Evolutionary conservation across 495 filamentous ascomycete species (phyloP), one percentile per base, ranked within the genome.

Genomic region (Penicillium dipodomyicola): DNA sequence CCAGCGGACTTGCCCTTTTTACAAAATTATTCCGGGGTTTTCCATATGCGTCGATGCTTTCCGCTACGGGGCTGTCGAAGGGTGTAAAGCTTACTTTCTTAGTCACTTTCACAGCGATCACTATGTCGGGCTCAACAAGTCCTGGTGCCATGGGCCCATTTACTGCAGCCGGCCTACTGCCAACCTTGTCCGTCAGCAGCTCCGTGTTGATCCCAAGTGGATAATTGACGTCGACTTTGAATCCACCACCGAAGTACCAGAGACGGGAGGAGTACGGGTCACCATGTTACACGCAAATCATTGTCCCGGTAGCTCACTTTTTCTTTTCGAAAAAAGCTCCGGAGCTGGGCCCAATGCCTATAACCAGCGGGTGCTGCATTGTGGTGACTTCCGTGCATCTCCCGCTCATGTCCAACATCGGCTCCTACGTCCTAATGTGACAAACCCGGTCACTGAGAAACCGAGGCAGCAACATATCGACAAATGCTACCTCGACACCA

Each of bases 51-150:
- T 98, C 4, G 94, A 99, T 69, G 94, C 95, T 0, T 97, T 99
- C 70, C 84, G 92, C 6, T 99, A 97, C 65, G 95, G 94, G 4
- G 89, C 91, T 4, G 88, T 99, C 0, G 83, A 95, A 68, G 92
- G 90, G 0, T 95, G 91, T 67, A 87, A 89, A 47, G 94, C 93
- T 20, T 99, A 99, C 68, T 99, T 99, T 65, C 81, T 99, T 25
- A 96, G 91, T 60, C 94, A 99, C 66, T 99, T 97, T 61, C 94
- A 99, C 71, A 95, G 89, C 58, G 94, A 99, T 66, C 94, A 99
- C 64, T 99, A 99, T 67, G 83, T 96, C 32, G 94, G 94, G 1
- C 78, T 99, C 4, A 92, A 88, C 22, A 84, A 87, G 10, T 89
- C 80, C 44, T 99, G 94, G 94, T 82, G 79, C 51, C 93, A 97